phyloP scores from a whole-genome alignment of 2,329 filamentous ascomycete species.

The Trichoderma koningii region DNA sequence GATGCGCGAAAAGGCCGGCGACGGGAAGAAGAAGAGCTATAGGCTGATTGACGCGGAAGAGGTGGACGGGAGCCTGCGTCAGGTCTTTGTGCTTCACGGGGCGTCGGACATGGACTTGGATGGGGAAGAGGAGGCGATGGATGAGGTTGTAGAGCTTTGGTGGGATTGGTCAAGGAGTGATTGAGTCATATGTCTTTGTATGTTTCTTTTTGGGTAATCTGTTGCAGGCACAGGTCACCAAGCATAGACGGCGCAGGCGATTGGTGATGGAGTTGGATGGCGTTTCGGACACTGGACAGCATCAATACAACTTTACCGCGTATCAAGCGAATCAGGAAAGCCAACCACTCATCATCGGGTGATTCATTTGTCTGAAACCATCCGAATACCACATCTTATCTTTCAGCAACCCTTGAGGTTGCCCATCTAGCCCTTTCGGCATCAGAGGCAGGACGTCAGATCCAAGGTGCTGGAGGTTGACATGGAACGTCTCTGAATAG shows the following conservation, averaged over 20 bases:
- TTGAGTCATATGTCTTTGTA: not conserved
- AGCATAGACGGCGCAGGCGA: not conserved
- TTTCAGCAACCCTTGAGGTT: not conserved
- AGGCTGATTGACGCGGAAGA: conserved; percentile 48
- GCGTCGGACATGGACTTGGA: conserved; percentile 34
- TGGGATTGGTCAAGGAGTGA: conserved; percentile 42
- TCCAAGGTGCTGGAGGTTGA: not conserved
- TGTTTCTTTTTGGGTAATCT: not conserved
- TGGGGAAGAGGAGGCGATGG: conserved; percentile 43
- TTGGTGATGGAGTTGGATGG: conserved; percentile 1
- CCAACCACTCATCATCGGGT: not conserved
- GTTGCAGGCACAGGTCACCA: conserved; percentile 4
- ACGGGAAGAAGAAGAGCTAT: conserved; percentile 55
- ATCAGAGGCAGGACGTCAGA: no score
- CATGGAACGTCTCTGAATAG: not conserved
- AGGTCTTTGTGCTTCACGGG: conserved; percentile 53
- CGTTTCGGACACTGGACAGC: not conserved
- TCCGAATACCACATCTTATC: not conserved
- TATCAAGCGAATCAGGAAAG: no score
- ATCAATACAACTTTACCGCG: no score
- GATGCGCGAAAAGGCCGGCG: conserved; percentile 43
- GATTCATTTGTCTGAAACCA: no score
- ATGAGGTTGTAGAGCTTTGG: conserved; percentile 53
- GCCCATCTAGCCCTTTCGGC: no score
- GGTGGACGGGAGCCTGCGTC: conserved; percentile 50